These are phyloP conservation scores for Blastobotrys attinorum DNA, from an alignment of 805 yeast species.

Conservation along the genomic window DNA sequence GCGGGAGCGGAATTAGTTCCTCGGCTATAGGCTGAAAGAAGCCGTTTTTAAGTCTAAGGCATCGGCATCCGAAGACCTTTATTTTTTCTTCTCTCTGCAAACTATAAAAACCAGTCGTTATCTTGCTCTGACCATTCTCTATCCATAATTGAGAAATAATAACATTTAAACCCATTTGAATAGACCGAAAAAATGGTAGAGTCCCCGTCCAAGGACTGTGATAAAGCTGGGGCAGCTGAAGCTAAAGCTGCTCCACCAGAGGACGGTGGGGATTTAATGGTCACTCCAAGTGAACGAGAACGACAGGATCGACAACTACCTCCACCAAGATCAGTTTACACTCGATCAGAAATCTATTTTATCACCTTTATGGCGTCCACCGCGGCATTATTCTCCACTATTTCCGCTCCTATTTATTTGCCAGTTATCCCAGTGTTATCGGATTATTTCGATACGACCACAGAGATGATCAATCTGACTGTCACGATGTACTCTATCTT, in stretches of 20 bases:
- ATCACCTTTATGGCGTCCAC: constrained; percentile 8
- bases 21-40: too few relatives aligned
- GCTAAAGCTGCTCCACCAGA: neutral
- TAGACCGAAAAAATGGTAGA: too few relatives aligned
- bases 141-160: too few relatives aligned
- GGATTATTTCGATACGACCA: constrained; percentile 44
- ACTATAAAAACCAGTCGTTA: too few relatives aligned
- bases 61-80: too few relatives aligned
- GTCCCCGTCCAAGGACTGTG: too few relatives aligned
- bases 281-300: neutral
- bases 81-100: too few relatives aligned
- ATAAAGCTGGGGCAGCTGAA: too few relatives aligned
- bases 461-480: constrained; percentile 55
- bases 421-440: constrained; percentile 63
- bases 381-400: constrained; percentile 57
- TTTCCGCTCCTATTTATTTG: constrained; percentile 71
- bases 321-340: constrained; percentile 3
- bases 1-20: too few relatives aligned
- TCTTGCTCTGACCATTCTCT: too few relatives aligned
- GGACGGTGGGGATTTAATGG: neutral
- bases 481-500: constrained; percentile 68
- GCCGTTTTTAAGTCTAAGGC: too few relatives aligned
- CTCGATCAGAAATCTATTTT: neutral
- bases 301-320: neutral
- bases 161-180: too few relatives aligned